Evolutionary conservation across 2,329 filamentous ascomycete genomes (phyloP), one percentile per base, ranked within the genome.

Genomic region (Trichoderma guizhouense): DNA sequence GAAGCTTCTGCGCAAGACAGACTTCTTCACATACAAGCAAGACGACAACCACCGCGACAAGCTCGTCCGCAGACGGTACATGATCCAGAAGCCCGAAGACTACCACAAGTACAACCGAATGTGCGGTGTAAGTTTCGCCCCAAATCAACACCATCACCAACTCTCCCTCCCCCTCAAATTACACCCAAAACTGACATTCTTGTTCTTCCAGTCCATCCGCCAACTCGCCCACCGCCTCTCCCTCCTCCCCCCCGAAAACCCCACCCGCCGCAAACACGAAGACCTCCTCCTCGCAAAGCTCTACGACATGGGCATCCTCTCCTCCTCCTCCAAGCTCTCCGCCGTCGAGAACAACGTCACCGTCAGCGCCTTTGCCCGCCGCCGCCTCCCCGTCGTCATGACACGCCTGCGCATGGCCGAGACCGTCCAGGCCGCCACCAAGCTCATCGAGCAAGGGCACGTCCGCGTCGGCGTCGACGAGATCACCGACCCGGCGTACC

Each of bases 361-460:
- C 0, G 97, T 99, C 32, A 93, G 91, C 28, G 93, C 95, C 1
- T 94, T 99, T 81, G 95, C 94, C 74, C 86, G 96, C 73, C 85
- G 96, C 72, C 85, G 96, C 60, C 84, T 99, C 75, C 93, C 93
- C 0, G 93, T 99, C 15, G 89, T 99, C 60, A 97, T 98, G 94
- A 95, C 93, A 12, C 86, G 95, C 72, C 85, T 96, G 77, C 87
- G 92, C 75, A 98, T 99, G 96, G 93, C 95, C 47, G 93, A 97
- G 85, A 95, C 91, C 68, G 91, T 98, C 51, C 91, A 93, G 80
- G 92, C 93, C 39, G 93, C 92, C 51, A 93, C 90, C 8, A 94
- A 93, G 77, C 92, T 97, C 82, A 92, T 98, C 72, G 95, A 98
- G 85, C 94, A 97, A 79, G 95, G 95, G 7, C 95, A 98, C 80